Conservation (phyloP, 441 rosid genomes). For the Eutrema salsugineum region DNA sequence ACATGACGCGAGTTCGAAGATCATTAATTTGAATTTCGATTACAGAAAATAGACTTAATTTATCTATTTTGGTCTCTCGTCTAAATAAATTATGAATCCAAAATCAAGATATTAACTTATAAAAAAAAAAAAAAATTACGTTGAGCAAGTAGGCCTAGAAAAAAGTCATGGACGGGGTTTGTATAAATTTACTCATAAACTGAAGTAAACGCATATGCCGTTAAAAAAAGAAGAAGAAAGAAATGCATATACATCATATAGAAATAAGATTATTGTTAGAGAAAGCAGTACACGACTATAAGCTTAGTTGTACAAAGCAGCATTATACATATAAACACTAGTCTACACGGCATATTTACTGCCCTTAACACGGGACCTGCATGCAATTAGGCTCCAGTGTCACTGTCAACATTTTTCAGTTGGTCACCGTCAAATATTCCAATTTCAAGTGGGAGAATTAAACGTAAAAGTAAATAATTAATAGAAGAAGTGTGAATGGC, state of each 20-base stretch:
- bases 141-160: background rate
- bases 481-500: conserved; percentile 14
- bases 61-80: background rate
- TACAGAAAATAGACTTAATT: no score
- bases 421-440: conserved; percentile 8
- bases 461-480: background rate
- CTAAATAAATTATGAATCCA: background rate
- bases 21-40: background rate
- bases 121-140: background rate
- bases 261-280: background rate
- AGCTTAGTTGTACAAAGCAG: background rate
- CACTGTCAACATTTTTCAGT: conserved; percentile 2
- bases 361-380: conserved; percentile 12
- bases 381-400: background rate
- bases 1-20: background rate
- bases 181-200: no score
- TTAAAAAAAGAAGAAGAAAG: no score
- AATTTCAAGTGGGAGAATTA: background rate
- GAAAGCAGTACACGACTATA: background rate
- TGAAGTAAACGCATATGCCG: no score
- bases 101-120: background rate
- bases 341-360: background rate
- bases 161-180: background rate
- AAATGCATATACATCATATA: no score
- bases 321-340: background rate